phyloP scores from a whole-genome alignment of 2,329 filamentous ascomycete genomes.

The Rhexocercosporidium sp. region DNA sequence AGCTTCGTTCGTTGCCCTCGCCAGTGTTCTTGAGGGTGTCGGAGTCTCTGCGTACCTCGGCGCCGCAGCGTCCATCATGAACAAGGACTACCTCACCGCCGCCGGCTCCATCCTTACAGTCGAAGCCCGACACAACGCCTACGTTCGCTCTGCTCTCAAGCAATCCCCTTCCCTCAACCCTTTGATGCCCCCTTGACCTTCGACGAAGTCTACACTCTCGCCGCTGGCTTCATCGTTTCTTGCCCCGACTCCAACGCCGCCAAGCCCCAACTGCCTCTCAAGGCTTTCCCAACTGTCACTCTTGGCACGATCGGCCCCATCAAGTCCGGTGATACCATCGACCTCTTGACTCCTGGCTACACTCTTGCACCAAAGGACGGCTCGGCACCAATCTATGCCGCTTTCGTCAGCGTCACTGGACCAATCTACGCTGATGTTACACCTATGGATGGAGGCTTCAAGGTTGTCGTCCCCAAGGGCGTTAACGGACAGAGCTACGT shows the following conservation, averaged over 20 bases:
- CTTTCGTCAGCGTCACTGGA: conserved; percentile 48
- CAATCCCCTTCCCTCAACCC: conserved; percentile 61
- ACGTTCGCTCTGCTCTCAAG: conserved; percentile 57
- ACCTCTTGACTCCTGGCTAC: conserved; percentile 38
- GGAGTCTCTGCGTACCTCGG: conserved; percentile 63
- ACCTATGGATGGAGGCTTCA: conserved; percentile 35
- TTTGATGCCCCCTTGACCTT: conserved; percentile 64
- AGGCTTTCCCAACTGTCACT: conserved; percentile 59
- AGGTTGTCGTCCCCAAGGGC: conserved; percentile 41
- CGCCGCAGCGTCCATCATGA: conserved; percentile 64
- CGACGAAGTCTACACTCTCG: conserved; percentile 68
- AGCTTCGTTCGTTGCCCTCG: conserved; percentile 56
- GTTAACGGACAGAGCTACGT: conserved; percentile 48
- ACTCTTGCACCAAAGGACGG: conserved; percentile 32
- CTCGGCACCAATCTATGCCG: conserved; percentile 41
- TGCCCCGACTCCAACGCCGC: conserved; percentile 58
- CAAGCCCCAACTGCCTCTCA: conserved; percentile 55
- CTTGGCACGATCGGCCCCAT: conserved; percentile 33
- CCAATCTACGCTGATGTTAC: conserved; percentile 42
- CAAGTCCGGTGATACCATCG: conserved; percentile 32
- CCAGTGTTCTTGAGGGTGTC: conserved; percentile 60
- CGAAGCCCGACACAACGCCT: conserved; percentile 67
- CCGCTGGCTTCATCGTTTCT: conserved; percentile 61
- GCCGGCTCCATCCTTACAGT: conserved; percentile 68
- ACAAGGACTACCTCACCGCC: conserved; percentile 62